A percentile compares a stretch with the other conserved stretches of the same genome.
These are phyloP conservation scores for Tremella mesenterica DNA, from an alignment of 768 basidiomycete species.

Conservation along the genomic window DNA sequence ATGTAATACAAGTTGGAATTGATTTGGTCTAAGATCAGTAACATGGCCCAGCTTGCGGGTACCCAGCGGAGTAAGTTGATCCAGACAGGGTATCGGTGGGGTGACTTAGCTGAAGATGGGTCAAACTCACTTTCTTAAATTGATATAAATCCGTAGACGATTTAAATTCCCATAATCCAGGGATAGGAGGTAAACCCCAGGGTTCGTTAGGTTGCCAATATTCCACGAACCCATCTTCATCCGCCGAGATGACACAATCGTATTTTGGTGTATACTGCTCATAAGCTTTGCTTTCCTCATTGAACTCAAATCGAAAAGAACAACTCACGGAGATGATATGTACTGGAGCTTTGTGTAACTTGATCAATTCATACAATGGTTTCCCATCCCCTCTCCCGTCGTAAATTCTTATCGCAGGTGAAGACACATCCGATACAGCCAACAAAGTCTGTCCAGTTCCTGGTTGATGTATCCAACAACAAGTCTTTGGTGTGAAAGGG, in stretches of 20 bases:
- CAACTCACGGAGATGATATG: conserved; percentile 78
- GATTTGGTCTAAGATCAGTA: conserved; percentile 64
- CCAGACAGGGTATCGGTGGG: too few relatives aligned
- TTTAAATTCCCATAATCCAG: conserved; percentile 82
- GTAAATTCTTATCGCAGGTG: conserved; percentile 73
- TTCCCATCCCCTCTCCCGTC: conserved; percentile 79
- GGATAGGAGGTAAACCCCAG: conserved; percentile 69
- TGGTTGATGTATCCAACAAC: conserved; percentile 88
- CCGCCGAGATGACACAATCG: conserved; percentile 86
- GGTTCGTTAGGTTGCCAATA: conserved; percentile 91
- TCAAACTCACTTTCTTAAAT: conserved; percentile 78
- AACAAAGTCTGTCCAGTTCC: conserved; percentile 80
- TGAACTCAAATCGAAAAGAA: too few relatives aligned
- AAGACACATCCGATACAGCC: conserved; percentile 76
- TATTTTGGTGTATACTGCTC: conserved; percentile 78
- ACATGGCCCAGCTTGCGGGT: background rate
- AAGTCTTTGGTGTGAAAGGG: conserved; percentile 72
- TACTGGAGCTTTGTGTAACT: conserved; percentile 77
- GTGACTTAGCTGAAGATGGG: background rate
- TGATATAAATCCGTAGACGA: conserved; percentile 89
- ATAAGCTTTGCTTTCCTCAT: background rate
- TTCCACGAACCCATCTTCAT: conserved; percentile 89
- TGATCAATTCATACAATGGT: conserved; percentile 66
- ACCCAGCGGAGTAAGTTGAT: background rate
- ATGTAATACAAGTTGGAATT: conserved; percentile 78